These are phyloP conservation scores for Marchantia polymorpha DNA, from an alignment of 225 moss, liverwort and hornwort species.

Conservation along the genomic window DNA sequence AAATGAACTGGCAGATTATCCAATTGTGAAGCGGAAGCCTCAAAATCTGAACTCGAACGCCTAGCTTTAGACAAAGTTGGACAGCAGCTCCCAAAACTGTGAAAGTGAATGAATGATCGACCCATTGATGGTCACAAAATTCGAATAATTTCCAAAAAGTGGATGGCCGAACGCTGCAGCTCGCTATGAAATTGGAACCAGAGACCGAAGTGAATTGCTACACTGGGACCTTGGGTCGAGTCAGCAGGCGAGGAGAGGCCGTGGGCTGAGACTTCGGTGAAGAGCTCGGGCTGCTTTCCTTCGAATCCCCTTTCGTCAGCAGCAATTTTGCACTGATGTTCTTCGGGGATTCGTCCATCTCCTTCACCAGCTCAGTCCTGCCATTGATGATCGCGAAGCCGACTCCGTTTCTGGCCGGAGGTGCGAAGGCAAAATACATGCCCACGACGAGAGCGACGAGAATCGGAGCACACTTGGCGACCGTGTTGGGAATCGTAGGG, in stretches of 20 bases:
- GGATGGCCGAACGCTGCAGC: no score
- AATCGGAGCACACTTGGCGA: conserved; percentile 34
- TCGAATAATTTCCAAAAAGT: neutral
- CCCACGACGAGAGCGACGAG: conserved; percentile 35
- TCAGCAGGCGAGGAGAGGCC: neutral
- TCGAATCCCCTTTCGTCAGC: neutral
- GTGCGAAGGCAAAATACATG: conserved; percentile 36
- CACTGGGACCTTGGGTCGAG: neutral
- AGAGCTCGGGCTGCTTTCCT: neutral
- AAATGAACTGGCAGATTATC: neutral
- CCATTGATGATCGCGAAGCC: conserved; percentile 28
- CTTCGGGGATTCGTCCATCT: neutral
- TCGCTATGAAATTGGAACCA: no score
- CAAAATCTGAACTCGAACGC: neutral
- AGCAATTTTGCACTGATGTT: neutral
- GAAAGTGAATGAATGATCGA: neutral
- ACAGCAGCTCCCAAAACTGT: neutral
- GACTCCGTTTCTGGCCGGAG: conserved; percentile 27
- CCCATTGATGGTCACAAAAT: neutral
- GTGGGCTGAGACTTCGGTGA: neutral
- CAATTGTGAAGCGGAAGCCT: neutral
- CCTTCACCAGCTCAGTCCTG: conserved; percentile 2
- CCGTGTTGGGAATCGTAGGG: conserved; percentile 15
- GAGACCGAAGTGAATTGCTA: neutral
- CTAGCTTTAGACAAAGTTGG: neutral